phyloP scores from a whole-genome alignment of 495 filamentous ascomycete species.

The Lasiosphaeria hispida region DNA sequence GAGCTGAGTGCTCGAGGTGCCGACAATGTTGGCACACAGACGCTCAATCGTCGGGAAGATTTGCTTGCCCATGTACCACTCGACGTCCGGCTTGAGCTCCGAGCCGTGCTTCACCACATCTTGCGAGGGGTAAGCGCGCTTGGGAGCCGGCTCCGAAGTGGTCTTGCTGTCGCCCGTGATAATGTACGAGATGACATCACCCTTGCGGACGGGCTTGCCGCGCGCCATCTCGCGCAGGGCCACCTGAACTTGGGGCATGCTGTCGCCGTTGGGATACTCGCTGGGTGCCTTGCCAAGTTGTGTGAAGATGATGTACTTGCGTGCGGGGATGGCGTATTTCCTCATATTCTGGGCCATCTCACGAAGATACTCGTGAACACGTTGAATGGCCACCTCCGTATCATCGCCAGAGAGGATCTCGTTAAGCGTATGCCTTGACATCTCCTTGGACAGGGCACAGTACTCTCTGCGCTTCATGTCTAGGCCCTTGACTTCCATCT shows the following conservation, averaged over 20 bases:
- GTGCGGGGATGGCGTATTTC: slow-evolving; percentile 63
- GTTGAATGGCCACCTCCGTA: slow-evolving; percentile 79
- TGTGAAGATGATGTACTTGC: slow-evolving; percentile 95
- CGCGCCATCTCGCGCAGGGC: slow-evolving; percentile 82
- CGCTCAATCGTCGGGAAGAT: slow-evolving; percentile 98
- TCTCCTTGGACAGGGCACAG: slow-evolving; percentile 90
- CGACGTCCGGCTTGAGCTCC: slow-evolving; percentile 77
- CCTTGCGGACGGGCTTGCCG: slow-evolving; percentile 82
- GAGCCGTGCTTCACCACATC: slow-evolving; percentile 78
- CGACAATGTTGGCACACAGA: slow-evolving; percentile 91
- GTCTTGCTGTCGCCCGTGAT: slow-evolving; percentile 76
- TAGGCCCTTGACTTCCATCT: slow-evolving; percentile 95
- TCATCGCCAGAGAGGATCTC: slow-evolving; percentile 94
- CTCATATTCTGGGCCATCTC: slow-evolving; percentile 82
- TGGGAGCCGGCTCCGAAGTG: slow-evolving; percentile 71
- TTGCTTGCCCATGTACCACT: slow-evolving; percentile 97
- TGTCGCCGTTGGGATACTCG: slow-evolving; percentile 87
- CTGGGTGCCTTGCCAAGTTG: slow-evolving; percentile 92
- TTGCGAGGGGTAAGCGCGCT: slow-evolving; percentile 81
- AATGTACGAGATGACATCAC: slow-evolving; percentile 94
- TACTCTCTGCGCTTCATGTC: slow-evolving; percentile 98
- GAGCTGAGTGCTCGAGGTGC: slow-evolving; percentile 82
- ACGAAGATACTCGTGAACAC: slow-evolving; percentile 88
- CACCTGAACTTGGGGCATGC: slow-evolving; percentile 97
- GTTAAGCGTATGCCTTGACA: slow-evolving; percentile 77